These are phyloP conservation scores for Malassezia cuniculi DNA, from an alignment of 1,284 basidiomycete species.

Conservation along the genomic window DNA sequence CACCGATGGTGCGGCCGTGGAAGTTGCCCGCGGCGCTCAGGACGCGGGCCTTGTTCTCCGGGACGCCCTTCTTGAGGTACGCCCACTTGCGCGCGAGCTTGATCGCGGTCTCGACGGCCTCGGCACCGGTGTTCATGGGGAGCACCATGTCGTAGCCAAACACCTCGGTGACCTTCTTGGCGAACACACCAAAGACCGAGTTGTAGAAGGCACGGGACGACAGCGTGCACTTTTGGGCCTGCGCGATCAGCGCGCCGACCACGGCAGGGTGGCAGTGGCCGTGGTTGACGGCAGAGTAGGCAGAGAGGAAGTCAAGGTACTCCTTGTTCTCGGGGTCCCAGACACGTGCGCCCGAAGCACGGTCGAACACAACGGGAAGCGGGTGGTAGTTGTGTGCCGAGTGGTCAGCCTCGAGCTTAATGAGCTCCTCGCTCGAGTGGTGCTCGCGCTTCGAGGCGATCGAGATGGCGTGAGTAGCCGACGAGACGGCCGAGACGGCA, in stretches of 20 bases:
- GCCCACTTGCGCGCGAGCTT: constrained; percentile 47
- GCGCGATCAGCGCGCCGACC: constrained; percentile 64
- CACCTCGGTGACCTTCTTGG: constrained; percentile 67
- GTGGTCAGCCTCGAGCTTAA: constrained; percentile 56
- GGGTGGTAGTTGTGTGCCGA: constrained; percentile 93
- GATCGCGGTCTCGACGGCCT: constrained; percentile 65
- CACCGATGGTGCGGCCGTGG: constrained; percentile 82
- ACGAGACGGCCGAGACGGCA: constrained; percentile 1
- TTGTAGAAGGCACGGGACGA: constrained; percentile 96
- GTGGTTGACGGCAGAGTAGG: constrained; percentile 73
- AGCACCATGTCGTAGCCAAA: constrained; percentile 61
- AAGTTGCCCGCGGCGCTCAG: constrained; percentile 81
- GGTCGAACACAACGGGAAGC: constrained; percentile 83
- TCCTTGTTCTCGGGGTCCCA: constrained; percentile 78
- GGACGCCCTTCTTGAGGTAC: constrained; percentile 58
- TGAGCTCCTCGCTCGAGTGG: constrained; percentile 53
- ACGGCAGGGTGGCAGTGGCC: constrained; percentile 92
- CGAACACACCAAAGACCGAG: constrained; percentile 74
- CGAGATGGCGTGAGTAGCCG: constrained; percentile 6
- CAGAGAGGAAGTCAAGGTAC: constrained; percentile 66
- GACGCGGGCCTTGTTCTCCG: constrained; percentile 72
- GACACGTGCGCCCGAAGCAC: constrained; percentile 75
- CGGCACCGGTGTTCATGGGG: constrained; percentile 99
- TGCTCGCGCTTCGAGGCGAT: constrained; percentile 17
- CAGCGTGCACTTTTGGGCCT: constrained; percentile 79